A percentile compares a stretch with the other conserved stretches of the same genome.
phyloP scores from a whole-genome alignment of 2,329 filamentous ascomycete species.

The Paecilomyces formosus region DNA sequence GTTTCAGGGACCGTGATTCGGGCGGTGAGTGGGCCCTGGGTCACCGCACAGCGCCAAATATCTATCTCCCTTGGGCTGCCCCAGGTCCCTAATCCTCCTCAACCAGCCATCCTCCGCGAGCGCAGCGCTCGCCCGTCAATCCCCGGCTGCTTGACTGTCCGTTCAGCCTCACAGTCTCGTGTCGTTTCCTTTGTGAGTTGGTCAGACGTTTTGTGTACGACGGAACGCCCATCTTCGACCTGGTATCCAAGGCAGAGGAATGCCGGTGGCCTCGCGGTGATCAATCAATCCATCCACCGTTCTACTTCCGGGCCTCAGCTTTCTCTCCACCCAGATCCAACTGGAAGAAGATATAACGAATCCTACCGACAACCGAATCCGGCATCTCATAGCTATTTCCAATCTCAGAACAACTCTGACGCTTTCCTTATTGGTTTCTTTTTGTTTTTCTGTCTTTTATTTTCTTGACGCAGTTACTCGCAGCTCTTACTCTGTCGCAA shows the following conservation, averaged over 20 bases:
- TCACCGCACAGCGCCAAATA: conserved; percentile 1
- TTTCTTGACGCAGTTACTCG: background rate
- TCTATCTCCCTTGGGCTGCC: background rate
- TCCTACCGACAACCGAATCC: conserved; percentile 6
- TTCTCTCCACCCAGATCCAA: background rate
- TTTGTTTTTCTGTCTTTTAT: no score
- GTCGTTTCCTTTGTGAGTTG: conserved; percentile 18
- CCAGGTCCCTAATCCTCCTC: conserved; percentile 6
- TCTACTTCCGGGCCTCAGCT: background rate
- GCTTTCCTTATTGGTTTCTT: conserved; percentile 5
- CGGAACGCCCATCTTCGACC: conserved; percentile 3
- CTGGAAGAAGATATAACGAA: background rate
- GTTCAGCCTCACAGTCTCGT: background rate
- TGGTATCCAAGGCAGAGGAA: background rate
- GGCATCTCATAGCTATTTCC: conserved; percentile 2
- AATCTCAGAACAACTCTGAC: background rate
- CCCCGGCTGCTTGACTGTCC: background rate
- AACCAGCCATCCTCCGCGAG: conserved; percentile 8
- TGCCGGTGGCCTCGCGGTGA: background rate
- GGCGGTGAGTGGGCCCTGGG: conserved; percentile 1
- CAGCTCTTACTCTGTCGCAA: background rate
- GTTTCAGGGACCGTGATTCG: conserved; percentile 4
- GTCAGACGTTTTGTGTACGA: conserved; percentile 18
- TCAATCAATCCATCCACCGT: background rate
- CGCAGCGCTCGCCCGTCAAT: conserved; percentile 1